These are phyloP conservation scores for Candida boleticola DNA, from an alignment of 805 yeast species.

Conservation along the genomic window DNA sequence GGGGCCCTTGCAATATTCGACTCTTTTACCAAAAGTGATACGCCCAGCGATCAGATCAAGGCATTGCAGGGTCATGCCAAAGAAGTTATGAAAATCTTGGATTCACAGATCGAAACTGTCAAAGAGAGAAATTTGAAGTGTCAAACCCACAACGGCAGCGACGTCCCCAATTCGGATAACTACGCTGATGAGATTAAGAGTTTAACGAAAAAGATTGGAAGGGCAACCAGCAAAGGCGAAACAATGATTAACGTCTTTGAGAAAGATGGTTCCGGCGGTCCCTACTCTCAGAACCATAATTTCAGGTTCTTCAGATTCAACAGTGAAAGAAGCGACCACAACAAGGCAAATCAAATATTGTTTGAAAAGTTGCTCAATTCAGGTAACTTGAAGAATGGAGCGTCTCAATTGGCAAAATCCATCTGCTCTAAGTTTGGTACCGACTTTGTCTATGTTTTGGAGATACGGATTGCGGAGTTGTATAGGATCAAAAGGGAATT, in stretches of 20 bases:
- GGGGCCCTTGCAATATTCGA: constrained; percentile 65
- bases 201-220: constrained; percentile 41
- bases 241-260: constrained; percentile 48
- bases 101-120: constrained; percentile 25
- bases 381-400: constrained; percentile 46
- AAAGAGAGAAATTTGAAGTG: not conserved
- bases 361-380: constrained; percentile 33
- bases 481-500: constrained; percentile 39
- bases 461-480: constrained; percentile 48
- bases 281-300: constrained; percentile 51
- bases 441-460: constrained; percentile 50
- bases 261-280: constrained; percentile 62
- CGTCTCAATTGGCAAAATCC: constrained; percentile 36
- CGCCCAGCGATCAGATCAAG: constrained; percentile 33
- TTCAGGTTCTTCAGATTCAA: constrained; percentile 37
- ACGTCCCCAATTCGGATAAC: not conserved
- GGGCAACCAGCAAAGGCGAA: constrained; percentile 52
- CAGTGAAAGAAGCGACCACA: not conserved
- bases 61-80: constrained; percentile 36
- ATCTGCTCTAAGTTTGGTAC: constrained; percentile 32
- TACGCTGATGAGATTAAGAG: constrained; percentile 28
- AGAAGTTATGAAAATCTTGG: constrained; percentile 43
- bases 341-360: constrained; percentile 23
- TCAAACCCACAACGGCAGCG: not conserved
- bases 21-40: constrained; percentile 33